Base-by-base conservation (phyloP, 768 basidiomycete species). In the Pilatotrama ljubarskyi region DNA sequence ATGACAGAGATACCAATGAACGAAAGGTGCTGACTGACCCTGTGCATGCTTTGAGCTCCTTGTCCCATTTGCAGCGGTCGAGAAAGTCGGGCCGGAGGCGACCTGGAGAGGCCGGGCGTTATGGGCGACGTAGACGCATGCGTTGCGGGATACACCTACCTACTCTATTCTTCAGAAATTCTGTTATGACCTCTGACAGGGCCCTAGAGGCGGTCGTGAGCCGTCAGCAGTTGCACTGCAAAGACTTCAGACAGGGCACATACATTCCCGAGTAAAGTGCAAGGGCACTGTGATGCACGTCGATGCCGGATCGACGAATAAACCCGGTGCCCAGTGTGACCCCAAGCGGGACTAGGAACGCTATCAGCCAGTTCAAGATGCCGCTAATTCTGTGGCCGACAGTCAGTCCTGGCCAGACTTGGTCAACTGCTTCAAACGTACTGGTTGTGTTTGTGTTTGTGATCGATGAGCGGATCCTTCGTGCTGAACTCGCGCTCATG, bases 41-140 rank as follows among this genome's bases (percentile, higher is more conserved):
- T 18, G 83, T 80, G 68, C 87, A 89, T 48, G 70, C 69, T 58
- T 77, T 68, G 2, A 77, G 46, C 2, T 70, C 67, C 10, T 75
- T 71, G 52, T 85, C 80, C 85, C 85, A 88, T 63, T 80, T 78
- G 64, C 87, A 89, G 35, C 86, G 80, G 11, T 80, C 75, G 41
- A 88, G 77, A 65, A 88, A 89, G 68, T 89, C 87, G 0, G 87
- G 87, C 13, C 87, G 78, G 17, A 89, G 70, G 22, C 87, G 69
- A 44, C 77, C 77, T 75, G 55, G 7, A 52, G 5, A 43, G 9
- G 20, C 50, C 32, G 60, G 22, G 50, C 41, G 25, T 56, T 43
- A 13, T n/a, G n/a, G n/a, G n/a, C n/a, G n/a, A n/a, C n/a, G n/a
- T n/a, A n/a, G n/a, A n/a, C n/a, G n/a, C n/a, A n/a, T 15, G 20